A percentile compares a stretch with the other conserved stretches of the same genome.
phyloP scores from a whole-genome alignment of 139 green algal genomes.

The Closterium sp. region DNA sequence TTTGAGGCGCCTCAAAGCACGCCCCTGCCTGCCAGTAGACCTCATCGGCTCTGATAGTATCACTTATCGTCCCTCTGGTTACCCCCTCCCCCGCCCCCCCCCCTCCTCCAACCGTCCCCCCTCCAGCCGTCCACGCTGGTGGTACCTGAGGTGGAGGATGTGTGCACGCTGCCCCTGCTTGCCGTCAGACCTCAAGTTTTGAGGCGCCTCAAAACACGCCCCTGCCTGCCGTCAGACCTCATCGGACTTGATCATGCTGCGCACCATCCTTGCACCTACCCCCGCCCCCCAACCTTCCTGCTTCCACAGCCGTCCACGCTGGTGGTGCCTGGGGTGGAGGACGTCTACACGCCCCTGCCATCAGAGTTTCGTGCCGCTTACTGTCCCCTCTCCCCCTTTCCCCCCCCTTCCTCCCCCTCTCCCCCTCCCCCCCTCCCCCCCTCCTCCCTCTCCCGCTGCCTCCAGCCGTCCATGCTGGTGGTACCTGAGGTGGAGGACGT shows the following conservation, averaged over 20 bases:
- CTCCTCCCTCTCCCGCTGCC: neutral
- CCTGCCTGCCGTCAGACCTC: slow-evolving; percentile 51
- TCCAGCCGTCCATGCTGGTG: slow-evolving; percentile 78
- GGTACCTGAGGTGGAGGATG: slow-evolving; percentile 80
- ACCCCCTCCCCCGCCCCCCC: neutral
- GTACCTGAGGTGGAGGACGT: slow-evolving; percentile 83
- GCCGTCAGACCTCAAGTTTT: no score
- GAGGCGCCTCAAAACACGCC: no score
- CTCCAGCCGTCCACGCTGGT: slow-evolving; percentile 59
- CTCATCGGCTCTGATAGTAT: slow-evolving; percentile 89
- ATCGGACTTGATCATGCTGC: neutral
- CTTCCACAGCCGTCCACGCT: slow-evolving; percentile 70
- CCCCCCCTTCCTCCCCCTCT: neutral
- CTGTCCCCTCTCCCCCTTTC: neutral
- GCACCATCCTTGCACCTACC: neutral
- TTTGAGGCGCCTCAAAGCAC: no score
- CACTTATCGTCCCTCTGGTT: slow-evolving; percentile 40
- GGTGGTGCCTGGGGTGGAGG: slow-evolving; percentile 81
- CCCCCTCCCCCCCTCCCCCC: neutral
- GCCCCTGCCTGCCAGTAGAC: slow-evolving; percentile 78
- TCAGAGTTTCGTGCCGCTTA: slow-evolving; percentile 83
- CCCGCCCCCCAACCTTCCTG: neutral
- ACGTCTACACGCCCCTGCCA: slow-evolving; percentile 81
- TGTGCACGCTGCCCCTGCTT: no score
- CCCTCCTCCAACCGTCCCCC: neutral